Evolutionary conservation across 2,329 filamentous ascomycete species (phyloP).

Genomic region (Chaetothyriales sp.): DNA sequence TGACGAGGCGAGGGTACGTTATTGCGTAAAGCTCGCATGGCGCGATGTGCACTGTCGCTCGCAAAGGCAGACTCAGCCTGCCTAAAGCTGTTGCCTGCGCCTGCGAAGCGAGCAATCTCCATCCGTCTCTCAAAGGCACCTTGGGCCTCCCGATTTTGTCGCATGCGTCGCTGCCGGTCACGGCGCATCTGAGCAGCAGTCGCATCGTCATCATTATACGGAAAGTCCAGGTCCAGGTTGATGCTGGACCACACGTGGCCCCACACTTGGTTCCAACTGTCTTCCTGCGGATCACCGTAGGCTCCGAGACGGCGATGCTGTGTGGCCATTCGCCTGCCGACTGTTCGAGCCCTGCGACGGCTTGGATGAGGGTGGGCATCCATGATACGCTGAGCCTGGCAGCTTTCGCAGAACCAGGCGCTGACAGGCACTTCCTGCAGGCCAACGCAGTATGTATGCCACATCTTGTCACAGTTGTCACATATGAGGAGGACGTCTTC

Average conservation of each 20-base stretch:
- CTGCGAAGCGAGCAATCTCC: slow-evolving; percentile 64
- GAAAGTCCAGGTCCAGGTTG: slow-evolving; percentile 68
- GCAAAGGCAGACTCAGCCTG: slow-evolving; percentile 47
- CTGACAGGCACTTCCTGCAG: slow-evolving; percentile 61
- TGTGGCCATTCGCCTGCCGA: slow-evolving; percentile 31
- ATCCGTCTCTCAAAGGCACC: slow-evolving; percentile 71
- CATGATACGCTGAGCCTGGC: slow-evolving; percentile 37
- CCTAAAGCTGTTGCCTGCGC: slow-evolving; percentile 54
- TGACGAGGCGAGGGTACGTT: slow-evolving; percentile 27
- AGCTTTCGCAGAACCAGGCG: slow-evolving; percentile 85
- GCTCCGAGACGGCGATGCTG: slow-evolving; percentile 29
- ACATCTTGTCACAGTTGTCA: slow-evolving; percentile 76
- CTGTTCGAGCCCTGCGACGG: slow-evolving; percentile 20
- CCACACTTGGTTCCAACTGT: slow-evolving; percentile 68
- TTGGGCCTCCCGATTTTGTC: slow-evolving; percentile 40
- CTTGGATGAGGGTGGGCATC: slow-evolving; percentile 24
- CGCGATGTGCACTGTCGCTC: slow-evolving; percentile 4
- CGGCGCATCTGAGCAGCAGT: slow-evolving; percentile 41
- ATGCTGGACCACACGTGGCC: slow-evolving; percentile 71
- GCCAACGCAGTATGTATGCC: slow-evolving; percentile 83
- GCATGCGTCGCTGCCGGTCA: slow-evolving; percentile 31
- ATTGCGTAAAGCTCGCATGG: slow-evolving; percentile 27
- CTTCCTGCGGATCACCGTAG: slow-evolving; percentile 28
- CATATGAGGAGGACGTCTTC: slow-evolving; percentile 78
- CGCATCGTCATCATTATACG: slow-evolving; percentile 60